A percentile compares a stretch with the other conserved stretches of the same genome.
Conservation (phyloP, 139 green algal genomes). For the Closterium sp. region DNA sequence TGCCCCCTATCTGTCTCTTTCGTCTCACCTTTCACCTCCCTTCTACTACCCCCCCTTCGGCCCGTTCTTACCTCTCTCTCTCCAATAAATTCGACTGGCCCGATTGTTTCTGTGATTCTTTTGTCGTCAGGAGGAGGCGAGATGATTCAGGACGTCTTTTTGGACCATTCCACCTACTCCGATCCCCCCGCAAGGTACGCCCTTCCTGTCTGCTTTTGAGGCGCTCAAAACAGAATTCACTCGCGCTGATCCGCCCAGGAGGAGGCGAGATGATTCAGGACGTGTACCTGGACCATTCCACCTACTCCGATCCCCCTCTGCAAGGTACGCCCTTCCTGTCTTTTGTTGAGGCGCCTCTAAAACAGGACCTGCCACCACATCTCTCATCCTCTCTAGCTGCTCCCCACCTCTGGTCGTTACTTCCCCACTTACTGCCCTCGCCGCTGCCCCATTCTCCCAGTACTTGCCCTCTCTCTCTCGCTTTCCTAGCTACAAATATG, state of each 20-base stretch:
- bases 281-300: conserved; percentile 88
- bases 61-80: not conserved
- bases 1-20: not conserved
- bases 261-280: conserved; percentile 98
- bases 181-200: conserved; percentile 65
- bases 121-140: conserved; percentile 77
- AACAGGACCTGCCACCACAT: not conserved
- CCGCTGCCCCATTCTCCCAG: too few relatives aligned
- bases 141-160: conserved; percentile 95
- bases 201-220: not conserved
- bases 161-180: conserved; percentile 90
- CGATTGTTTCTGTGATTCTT: too few relatives aligned
- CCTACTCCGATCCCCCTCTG: conserved; percentile 85
- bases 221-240: too few relatives aligned
- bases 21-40: not conserved
- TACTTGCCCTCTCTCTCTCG: too few relatives aligned
- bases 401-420: too few relatives aligned
- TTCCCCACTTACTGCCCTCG: too few relatives aligned
- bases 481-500: too few relatives aligned
- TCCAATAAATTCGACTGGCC: not conserved
- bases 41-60: not conserved
- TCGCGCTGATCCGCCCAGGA: too few relatives aligned
- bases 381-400: not conserved
- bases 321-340: not conserved
- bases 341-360: not conserved